These are phyloP conservation scores for Madurella fahalii DNA, from an alignment of 2,329 filamentous ascomycete species.

Conservation along the genomic window DNA sequence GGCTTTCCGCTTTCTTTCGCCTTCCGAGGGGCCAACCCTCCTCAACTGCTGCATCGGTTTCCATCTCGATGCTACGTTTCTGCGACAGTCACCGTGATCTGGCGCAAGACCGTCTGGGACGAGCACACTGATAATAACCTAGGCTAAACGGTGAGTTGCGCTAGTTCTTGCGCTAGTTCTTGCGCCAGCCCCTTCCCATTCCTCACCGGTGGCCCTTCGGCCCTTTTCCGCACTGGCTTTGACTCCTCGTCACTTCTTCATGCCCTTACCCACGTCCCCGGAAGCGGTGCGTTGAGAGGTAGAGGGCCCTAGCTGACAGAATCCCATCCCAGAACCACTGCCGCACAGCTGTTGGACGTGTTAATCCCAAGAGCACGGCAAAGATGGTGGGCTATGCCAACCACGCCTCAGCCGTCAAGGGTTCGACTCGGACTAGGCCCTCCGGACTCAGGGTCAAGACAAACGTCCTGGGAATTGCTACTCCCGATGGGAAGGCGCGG, in stretches of 20 bases:
- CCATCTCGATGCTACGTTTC: neutral
- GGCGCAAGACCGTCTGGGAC: neutral
- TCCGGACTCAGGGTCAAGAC: slow-evolving; percentile 16
- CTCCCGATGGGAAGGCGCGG: slow-evolving; percentile 13
- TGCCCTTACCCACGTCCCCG: no score
- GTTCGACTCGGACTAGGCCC: slow-evolving; percentile 5
- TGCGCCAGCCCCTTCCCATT: no score
- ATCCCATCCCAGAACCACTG: neutral
- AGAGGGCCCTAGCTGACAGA: neutral
- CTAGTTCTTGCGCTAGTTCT: neutral
- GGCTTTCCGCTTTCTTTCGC: neutral
- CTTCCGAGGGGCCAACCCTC: no score
- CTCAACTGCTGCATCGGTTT: neutral
- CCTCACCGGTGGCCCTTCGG: neutral
- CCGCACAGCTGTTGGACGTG: neutral
- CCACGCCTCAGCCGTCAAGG: slow-evolving; percentile 4
- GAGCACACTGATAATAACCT: neutral
- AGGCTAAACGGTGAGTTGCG: neutral
- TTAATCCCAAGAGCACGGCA: neutral
- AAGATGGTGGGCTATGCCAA: slow-evolving; percentile 12
- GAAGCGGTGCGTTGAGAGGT: neutral
- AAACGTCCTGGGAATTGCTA: slow-evolving; percentile 2
- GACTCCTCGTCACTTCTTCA: neutral
- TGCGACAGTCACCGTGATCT: neutral
- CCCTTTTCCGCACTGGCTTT: neutral